These are phyloP conservation scores for Phytopythium ostracodes DNA, from an alignment of 352 stramenopile species.

Conservation along the genomic window DNA sequence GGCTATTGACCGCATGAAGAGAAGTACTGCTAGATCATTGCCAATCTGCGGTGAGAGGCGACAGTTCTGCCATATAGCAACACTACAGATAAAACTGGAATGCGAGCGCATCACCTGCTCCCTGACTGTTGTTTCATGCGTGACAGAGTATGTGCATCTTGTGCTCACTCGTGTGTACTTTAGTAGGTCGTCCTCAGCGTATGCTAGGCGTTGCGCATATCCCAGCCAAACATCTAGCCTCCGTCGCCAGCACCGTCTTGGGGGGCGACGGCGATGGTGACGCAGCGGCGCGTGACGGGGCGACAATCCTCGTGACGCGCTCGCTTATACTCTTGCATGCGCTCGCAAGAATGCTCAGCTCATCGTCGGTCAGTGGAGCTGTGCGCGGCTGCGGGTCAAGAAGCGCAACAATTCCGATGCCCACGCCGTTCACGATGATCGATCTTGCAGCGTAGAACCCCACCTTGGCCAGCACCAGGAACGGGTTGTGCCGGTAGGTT, in stretches of 20 bases:
- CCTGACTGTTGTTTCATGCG: background rate
- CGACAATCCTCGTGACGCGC: conserved; percentile 5
- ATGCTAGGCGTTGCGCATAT: conserved; percentile 1
- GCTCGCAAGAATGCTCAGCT: background rate
- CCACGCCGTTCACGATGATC: conserved; percentile 10
- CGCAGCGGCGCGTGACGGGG: background rate
- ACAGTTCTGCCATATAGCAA: background rate
- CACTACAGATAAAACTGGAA: no score
- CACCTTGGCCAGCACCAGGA: conserved; percentile 15
- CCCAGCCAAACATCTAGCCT: background rate
- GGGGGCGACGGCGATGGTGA: background rate
- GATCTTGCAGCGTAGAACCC: conserved; percentile 19
- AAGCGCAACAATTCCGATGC: conserved; percentile 18
- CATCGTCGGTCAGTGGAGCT: conserved; percentile 4
- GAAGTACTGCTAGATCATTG: no score
- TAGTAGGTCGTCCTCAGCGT: background rate
- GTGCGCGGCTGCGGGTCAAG: conserved; percentile 11
- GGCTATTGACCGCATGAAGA: conserved; percentile 4
- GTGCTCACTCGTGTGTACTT: background rate
- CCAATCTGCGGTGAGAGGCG: background rate
- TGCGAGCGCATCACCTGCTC: background rate
- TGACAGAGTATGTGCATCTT: no score
- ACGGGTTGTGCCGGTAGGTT: conserved; percentile 20
- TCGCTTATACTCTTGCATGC: conserved; percentile 6
- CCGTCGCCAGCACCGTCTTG: background rate